Percentiles rank a stretch among this genome's conserved stretches.
phyloP scores from a whole-genome alignment of 2,329 filamentous ascomycete genomes.

The Cordyceps fumosorosea region DNA sequence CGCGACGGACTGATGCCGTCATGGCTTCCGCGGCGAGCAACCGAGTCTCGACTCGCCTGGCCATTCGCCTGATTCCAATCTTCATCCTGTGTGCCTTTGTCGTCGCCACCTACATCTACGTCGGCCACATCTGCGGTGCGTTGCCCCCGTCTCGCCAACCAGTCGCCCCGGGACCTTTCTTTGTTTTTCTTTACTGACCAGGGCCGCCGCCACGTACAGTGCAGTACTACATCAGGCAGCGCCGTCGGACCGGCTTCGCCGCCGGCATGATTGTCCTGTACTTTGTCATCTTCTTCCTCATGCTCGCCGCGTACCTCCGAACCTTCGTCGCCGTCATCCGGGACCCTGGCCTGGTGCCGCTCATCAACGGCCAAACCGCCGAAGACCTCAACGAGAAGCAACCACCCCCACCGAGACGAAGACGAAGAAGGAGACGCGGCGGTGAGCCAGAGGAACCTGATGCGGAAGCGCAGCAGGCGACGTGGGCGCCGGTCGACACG shows the following conservation, averaged over 20 bases:
- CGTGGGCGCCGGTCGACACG: slow-evolving; percentile 34
- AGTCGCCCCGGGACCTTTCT: neutral
- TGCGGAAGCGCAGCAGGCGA: slow-evolving; percentile 19
- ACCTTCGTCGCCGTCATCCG: slow-evolving; percentile 60
- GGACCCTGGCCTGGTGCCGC: slow-evolving; percentile 68
- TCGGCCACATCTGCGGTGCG: slow-evolving; percentile 62
- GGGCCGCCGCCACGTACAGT: slow-evolving; percentile 40
- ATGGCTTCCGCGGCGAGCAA: slow-evolving; percentile 26
- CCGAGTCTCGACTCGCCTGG: slow-evolving; percentile 26
- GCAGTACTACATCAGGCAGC: slow-evolving; percentile 56
- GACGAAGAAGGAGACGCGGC: slow-evolving; percentile 11
- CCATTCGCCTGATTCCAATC: slow-evolving; percentile 57
- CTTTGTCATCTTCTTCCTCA: slow-evolving; percentile 62
- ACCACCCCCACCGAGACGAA: slow-evolving; percentile 22
- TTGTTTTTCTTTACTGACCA: slow-evolving; percentile 4
- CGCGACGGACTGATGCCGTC: slow-evolving; percentile 20
- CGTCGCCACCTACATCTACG: slow-evolving; percentile 66
- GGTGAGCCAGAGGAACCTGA: slow-evolving; percentile 12
- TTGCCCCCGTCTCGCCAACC: neutral
- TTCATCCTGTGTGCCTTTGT: slow-evolving; percentile 59
- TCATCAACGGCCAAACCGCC: slow-evolving; percentile 32
- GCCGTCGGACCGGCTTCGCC: slow-evolving; percentile 48
- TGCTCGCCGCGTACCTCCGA: slow-evolving; percentile 63
- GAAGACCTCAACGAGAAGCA: slow-evolving; percentile 23
- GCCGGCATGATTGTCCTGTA: slow-evolving; percentile 66